Base-by-base conservation (phyloP, 495 filamentous ascomycete genomes). In the Penicillium ochrochloron region DNA sequence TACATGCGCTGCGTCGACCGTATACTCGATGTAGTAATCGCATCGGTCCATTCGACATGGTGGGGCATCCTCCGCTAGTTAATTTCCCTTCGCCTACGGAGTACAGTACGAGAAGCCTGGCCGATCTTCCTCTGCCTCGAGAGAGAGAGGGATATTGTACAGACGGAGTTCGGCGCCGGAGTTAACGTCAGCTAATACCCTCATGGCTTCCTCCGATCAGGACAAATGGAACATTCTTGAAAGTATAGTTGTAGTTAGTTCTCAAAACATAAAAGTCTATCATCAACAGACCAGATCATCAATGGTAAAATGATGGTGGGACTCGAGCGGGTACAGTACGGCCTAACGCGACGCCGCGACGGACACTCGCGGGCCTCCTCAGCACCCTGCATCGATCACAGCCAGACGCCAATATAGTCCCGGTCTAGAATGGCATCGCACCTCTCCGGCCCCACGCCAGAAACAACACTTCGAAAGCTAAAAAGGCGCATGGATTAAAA, bases 361-460 rank as follows among this genome's bases (percentile, higher is more conserved):
- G 63, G 59, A 71, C 64, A 58, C 61, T 62, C 59, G 60, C 66
- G 61, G 61, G 60, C 56, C 68, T 54, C 23, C 64, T 61, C 48
- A 70, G 60, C 76, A 76, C 76, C 75, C 76, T 78, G 73, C 76
- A 76, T 76, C 74, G 71, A 79, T 78, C 73, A 73, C 57, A 58
- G 54, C 17, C 39, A 64, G 50, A 64, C 63, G 59, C 71, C 72
- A 77, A 74, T 70, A 19, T 61, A 25, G 31, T 33, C 17, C n/a
- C 33, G 21, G 39, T 17, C n/a, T 59, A 25, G 35, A 55, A 64
- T 72, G 68, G 60, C 66, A 67, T 66, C 65, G 66, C 72, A 71
- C 61, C 62, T 54, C 63, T 62, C 56, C 61, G 58, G 66, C 59
- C 70, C 68, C 63, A 70, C 61, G 27, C 21, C 14, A 52, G 34